Evolutionary conservation across 2,329 filamentous ascomycete genomes (phyloP).

Genomic region (Exophiala aquamarina): DNA sequence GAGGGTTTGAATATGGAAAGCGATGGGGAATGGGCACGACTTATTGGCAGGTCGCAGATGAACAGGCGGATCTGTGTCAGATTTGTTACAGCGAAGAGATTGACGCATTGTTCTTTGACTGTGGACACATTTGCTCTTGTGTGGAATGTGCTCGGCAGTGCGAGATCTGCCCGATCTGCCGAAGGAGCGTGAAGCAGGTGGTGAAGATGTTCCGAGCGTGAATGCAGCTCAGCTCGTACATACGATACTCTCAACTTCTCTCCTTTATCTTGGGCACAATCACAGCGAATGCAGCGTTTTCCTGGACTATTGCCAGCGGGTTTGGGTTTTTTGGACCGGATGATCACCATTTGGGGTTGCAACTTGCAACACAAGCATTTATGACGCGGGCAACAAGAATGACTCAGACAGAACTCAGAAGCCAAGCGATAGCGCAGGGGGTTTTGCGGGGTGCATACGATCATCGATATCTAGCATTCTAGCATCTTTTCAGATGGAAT

Average conservation of each 20-base stretch:
- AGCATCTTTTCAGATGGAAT: too few relatives aligned
- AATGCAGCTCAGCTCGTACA: too few relatives aligned
- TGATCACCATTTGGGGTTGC: too few relatives aligned
- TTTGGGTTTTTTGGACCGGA: not conserved
- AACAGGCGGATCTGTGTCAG: constrained; percentile 58
- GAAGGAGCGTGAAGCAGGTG: constrained; percentile 56
- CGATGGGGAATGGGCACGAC: constrained; percentile 63
- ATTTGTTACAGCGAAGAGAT: constrained; percentile 64
- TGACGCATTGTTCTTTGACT: constrained; percentile 62
- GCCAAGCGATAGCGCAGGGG: too few relatives aligned
- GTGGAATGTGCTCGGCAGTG: constrained; percentile 59
- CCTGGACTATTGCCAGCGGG: too few relatives aligned
- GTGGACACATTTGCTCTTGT: constrained; percentile 63
- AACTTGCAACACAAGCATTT: too few relatives aligned
- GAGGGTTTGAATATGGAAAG: constrained; percentile 61
- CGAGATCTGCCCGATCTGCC: constrained; percentile 61
- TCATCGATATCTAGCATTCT: too few relatives aligned
- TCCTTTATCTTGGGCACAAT: not conserved
- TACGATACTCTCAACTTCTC: too few relatives aligned
- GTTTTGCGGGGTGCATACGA: too few relatives aligned
- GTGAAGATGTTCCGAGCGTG: constrained; percentile 57
- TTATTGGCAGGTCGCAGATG: constrained; percentile 62
- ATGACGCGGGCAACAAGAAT: too few relatives aligned
- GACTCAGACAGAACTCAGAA: too few relatives aligned
- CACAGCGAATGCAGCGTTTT: too few relatives aligned